phyloP scores from a whole-genome alignment of 768 basidiomycete species.

The Suillus sp. region DNA sequence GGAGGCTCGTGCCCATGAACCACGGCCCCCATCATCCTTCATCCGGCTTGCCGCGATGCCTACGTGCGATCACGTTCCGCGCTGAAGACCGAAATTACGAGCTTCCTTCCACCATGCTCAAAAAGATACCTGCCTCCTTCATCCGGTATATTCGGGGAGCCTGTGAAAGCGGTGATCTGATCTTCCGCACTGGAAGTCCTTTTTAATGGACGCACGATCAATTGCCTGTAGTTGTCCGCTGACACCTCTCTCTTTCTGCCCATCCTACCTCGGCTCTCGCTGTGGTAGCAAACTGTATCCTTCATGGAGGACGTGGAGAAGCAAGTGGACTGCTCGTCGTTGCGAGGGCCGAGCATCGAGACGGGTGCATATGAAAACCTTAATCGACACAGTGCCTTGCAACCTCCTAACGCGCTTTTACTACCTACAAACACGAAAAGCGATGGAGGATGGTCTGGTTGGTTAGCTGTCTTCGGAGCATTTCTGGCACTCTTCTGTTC shows the following conservation, averaged over 20 bases:
- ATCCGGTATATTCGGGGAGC: conserved; percentile 30
- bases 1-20: background rate
- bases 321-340: conserved; percentile 21
- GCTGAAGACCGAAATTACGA: background rate
- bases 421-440: conserved; percentile 16
- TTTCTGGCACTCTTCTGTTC: conserved; percentile 68
- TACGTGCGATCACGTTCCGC: background rate
- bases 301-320: conserved; percentile 36
- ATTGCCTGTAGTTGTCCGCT: conserved; percentile 11
- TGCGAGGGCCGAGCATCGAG: conserved; percentile 26
- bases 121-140: conserved; percentile 19
- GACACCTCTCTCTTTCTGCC: conserved; percentile 20
- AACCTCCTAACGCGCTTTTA: conserved; percentile 20
- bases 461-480: conserved; percentile 62
- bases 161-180: conserved; percentile 27
- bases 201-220: conserved; percentile 27
- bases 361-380: conserved; percentile 22
- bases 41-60: conserved; percentile 1
- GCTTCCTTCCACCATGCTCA: conserved; percentile 13
- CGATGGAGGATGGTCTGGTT: conserved; percentile 35
- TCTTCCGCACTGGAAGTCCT: conserved; percentile 18
- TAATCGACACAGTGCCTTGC: conserved; percentile 27
- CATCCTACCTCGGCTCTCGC: conserved; percentile 9
- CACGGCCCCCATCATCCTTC: background rate
- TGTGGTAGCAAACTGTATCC: conserved; percentile 12